Conservation (phyloP, 805 yeast genomes). For the Cyberlindnera amylophila region DNA sequence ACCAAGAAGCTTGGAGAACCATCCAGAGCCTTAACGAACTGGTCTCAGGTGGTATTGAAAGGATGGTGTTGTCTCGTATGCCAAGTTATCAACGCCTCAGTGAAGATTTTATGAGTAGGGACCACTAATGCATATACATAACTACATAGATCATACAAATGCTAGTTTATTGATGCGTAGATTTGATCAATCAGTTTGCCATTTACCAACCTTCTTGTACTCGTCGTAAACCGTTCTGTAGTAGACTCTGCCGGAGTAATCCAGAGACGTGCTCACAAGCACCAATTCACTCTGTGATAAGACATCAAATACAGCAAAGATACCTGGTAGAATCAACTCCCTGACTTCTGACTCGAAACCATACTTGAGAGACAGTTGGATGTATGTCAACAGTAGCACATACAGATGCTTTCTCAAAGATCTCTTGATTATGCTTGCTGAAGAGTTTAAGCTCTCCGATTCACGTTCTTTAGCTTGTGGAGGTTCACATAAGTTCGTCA, state of each 20-base stretch:
- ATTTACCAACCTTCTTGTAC: constrained; percentile 74
- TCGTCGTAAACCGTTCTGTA: constrained; percentile 66
- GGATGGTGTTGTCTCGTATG: constrained; percentile 5
- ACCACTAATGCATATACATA: too few relatives aligned
- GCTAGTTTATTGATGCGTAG: background rate
- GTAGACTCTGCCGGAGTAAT: constrained; percentile 62
- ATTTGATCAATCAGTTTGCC: constrained; percentile 39
- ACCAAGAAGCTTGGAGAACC: constrained; percentile 14
- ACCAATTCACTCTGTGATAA: constrained; percentile 64
- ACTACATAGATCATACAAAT: background rate
- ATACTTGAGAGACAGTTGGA: constrained; percentile 46
- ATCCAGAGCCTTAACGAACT: constrained; percentile 12
- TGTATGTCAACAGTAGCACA: constrained; percentile 53
- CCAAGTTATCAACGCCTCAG: constrained; percentile 3
- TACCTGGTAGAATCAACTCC: constrained; percentile 48
- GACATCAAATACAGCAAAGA: constrained; percentile 64
- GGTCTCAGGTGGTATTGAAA: background rate
- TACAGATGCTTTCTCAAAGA: constrained; percentile 64
- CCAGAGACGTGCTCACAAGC: constrained; percentile 60
- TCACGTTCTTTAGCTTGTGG: constrained; percentile 28
- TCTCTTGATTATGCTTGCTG: constrained; percentile 50
- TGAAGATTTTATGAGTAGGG: background rate
- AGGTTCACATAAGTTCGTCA: constrained; percentile 75
- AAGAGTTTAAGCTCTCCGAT: constrained; percentile 45
- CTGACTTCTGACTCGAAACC: constrained; percentile 46